Evolutionary conservation across 768 basidiomycete species (phyloP).

Genomic region (Rhodotorula kratochvilovae): DNA sequence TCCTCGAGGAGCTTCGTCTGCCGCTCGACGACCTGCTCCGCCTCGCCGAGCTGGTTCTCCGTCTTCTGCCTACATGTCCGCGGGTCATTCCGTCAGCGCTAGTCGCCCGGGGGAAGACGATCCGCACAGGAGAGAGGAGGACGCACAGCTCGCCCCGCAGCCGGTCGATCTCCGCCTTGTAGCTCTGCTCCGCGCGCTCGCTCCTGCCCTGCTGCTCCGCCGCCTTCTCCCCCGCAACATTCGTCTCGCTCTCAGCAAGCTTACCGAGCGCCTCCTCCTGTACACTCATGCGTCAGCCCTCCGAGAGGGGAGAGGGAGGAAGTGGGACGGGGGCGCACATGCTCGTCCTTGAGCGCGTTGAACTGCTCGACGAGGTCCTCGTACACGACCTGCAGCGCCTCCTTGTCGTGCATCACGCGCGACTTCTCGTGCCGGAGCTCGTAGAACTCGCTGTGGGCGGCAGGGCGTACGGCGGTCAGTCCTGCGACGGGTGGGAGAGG

Average conservation of each 20-base stretch:
- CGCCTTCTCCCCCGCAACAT: background rate
- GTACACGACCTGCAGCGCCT: constrained; percentile 76
- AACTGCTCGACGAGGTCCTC: constrained; percentile 71
- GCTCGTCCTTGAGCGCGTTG: constrained; percentile 57
- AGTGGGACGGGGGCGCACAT: constrained; percentile 11
- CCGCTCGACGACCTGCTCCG: constrained; percentile 78
- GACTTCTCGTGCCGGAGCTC: constrained; percentile 74
- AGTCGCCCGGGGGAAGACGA: background rate
- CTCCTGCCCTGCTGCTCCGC: background rate
- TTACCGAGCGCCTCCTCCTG: constrained; percentile 58
- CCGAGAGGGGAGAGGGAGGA: no score
- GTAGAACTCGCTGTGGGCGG: constrained; percentile 83
- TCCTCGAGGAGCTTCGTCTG: constrained; percentile 65
- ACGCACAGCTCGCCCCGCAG: constrained; percentile 79
- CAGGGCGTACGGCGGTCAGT: background rate
- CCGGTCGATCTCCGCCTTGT: constrained; percentile 75
- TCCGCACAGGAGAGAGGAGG: background rate
- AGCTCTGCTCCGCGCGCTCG: constrained; percentile 47
- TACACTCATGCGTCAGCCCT: no score
- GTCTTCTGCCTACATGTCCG: constrained; percentile 69
- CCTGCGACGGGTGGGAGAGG: background rate
- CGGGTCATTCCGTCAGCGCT: background rate
- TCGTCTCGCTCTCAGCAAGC: background rate
- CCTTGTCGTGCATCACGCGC: constrained; percentile 74
- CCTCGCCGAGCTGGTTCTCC: constrained; percentile 79